Base-by-base conservation (phyloP, 1,139 yeast species). In the Candida buenavistaensis region DNA sequence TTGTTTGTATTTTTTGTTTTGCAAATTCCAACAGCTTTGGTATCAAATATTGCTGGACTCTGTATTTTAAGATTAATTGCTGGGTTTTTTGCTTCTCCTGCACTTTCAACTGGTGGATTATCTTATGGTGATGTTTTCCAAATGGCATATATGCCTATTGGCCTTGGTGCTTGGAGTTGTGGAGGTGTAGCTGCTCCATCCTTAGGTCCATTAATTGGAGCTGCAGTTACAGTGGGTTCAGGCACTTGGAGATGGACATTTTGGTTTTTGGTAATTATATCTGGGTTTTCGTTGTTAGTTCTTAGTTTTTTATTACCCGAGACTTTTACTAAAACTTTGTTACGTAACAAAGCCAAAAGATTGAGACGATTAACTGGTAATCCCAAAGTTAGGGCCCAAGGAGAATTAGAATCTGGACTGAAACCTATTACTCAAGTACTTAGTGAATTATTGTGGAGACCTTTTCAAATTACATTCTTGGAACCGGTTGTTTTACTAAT, bases 401-500 rank as follows among this genome's bases (percentile, higher is more conserved):
- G 62, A 14, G 62, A 62, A 38, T 38, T 60, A 20, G 64, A 59
- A 29, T 46, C 50, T 37, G 37, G 36, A 3, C 35, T 38, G 4
- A 44, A 52, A 42, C 48, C 56, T 12, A 15, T 38, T 8, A 39
- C 38, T 6, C 54, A 60, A 32, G 34, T 65, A 22, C 45, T 61
- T 6, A 44, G 57, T 16, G 75, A 72, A 41, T 55, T 72, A 32
- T 55, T 79, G 49, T 79, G 72, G 71, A 58, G 75, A 50, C 78
- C 79, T 2, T 35, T 73, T 33, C 67, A 65, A 40, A 62, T 72
- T 28, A 57, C 66, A 5, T 42, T 71, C 8, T 53, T 54, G 44
- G 72, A 76, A 56, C 72, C 76, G 26, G 66, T 71, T 32, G 68
- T 70, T 39, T 37, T 80, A 52, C 46, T 68, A 54, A 59, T 72